Percentiles rank a stretch among this genome's conserved stretches.
Conservation (phyloP, 1,284 basidiomycete species). For the Cerioporus squamosus region DNA sequence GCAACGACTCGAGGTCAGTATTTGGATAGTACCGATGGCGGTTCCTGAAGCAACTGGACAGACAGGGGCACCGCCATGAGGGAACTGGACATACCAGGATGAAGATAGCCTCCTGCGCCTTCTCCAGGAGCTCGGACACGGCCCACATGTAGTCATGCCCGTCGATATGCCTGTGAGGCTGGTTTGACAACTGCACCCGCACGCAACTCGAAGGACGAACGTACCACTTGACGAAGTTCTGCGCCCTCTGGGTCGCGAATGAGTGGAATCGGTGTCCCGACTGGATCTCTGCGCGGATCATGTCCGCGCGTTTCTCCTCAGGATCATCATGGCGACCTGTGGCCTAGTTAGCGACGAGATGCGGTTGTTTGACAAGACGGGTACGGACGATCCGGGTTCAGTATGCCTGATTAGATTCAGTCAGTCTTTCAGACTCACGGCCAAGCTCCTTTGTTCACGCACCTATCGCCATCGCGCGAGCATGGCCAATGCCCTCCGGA, state of each 20-base stretch:
- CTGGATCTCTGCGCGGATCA: conserved; percentile 72
- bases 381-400: conserved; percentile 62
- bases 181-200: background rate
- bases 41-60: too few species aligned
- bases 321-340: conserved; percentile 78
- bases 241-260: conserved; percentile 73
- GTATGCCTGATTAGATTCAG: conserved; percentile 45
- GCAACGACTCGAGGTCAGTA: background rate
- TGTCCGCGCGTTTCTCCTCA: conserved; percentile 69
- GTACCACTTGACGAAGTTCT: conserved; percentile 87
- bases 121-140: conserved; percentile 85
- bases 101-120: conserved; percentile 77
- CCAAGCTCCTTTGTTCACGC: background rate
- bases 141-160: conserved; percentile 96
- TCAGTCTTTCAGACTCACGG: background rate
- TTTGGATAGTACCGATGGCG: too few species aligned
- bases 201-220: conserved; percentile 20
- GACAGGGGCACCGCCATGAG: background rate
- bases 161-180: conserved; percentile 70
- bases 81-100: conserved; percentile 54
- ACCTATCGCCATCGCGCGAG: conserved; percentile 34
- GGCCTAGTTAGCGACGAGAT: conserved; percentile 3
- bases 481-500: conserved; percentile 35
- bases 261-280: conserved; percentile 82
- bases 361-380: background rate